These are phyloP conservation scores for Fusarium staphyleae DNA, from an alignment of 2,329 filamentous ascomycete species.

Conservation along the genomic window DNA sequence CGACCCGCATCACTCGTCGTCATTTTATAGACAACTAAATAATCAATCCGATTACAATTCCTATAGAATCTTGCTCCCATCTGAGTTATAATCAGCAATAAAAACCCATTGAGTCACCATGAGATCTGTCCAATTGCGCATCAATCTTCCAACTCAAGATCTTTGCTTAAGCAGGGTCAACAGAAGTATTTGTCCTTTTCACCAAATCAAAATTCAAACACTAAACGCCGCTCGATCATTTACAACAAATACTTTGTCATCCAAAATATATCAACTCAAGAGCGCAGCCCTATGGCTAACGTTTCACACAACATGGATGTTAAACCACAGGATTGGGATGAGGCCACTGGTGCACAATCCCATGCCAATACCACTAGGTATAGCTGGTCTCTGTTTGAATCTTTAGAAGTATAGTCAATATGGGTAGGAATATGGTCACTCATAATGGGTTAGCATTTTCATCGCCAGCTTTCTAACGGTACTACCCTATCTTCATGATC, in stretches of 20 bases:
- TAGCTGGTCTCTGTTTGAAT: no score
- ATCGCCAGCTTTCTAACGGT: no score
- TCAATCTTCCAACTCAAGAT: neutral
- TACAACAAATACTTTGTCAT: neutral
- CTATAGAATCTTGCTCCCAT: neutral
- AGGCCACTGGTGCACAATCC: no score
- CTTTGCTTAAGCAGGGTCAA: no score
- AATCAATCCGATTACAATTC: conserved; percentile 1
- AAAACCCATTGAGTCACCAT: neutral
- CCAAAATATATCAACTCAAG: neutral
- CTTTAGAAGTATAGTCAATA: no score
- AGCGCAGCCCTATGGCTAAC: neutral
- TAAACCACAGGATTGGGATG: neutral
- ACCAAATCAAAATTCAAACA: neutral
- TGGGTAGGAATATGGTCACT: no score
- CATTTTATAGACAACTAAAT: neutral
- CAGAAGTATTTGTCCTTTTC: neutral
- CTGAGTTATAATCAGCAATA: neutral
- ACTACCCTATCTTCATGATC: no score
- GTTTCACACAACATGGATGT: neutral
- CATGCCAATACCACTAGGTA: neutral
- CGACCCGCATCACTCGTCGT: neutral
- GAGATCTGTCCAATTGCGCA: neutral
- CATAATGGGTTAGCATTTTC: no score
- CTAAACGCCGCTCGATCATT: neutral